Evolutionary conservation across 331 rosid species (phyloP), one percentile per base, ranked within the genome.

Genomic region (Quercus lobata): DNA sequence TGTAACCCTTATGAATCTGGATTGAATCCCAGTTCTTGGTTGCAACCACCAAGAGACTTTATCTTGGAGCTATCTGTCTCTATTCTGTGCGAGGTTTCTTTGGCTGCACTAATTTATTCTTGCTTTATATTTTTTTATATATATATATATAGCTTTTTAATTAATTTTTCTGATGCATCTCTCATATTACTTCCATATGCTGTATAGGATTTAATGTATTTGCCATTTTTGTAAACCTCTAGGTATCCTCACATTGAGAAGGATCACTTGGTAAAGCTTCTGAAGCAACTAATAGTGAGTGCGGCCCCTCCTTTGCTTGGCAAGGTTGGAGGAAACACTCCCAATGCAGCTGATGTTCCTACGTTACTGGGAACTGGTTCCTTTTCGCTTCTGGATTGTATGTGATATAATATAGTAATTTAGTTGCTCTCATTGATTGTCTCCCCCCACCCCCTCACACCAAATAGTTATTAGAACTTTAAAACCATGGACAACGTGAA

Each of bases 281-380:
- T 93, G 89, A 91, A 87, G 89, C 89, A 91, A 82, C 81, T 93
- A 79, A 82, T 93, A 84, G 71, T 82, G 83, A 82, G 72, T 82
- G 65, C 85, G 7, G 61, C 87, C 86, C 84, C 89, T 77, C 86
- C 92, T 54, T 73, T 82, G 81, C 84, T 77, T 81, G 87, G 87
- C 53, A 84, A 85, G 82, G 79, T 57, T 79, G 92, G 85, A 82
- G 85, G 86, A 79, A 83, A 73, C 72, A 58, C 87, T 76, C 97
- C 93, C 41, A 91, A 86, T 85, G 98, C 97, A 82, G 91, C 93
- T 53, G 95, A 93, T 78, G 97, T 91, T 83, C 98, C 97, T 78
- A 93, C 98, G 17, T 81, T 93, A 77, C 92, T 93, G 86, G 98
- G 98, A 91, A 73, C 89, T 10, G 97, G 90, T 55, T 87, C 97